These are phyloP conservation scores for Boeremia exigua DNA, from an alignment of 2,329 filamentous ascomycete species.

Conservation along the genomic window DNA sequence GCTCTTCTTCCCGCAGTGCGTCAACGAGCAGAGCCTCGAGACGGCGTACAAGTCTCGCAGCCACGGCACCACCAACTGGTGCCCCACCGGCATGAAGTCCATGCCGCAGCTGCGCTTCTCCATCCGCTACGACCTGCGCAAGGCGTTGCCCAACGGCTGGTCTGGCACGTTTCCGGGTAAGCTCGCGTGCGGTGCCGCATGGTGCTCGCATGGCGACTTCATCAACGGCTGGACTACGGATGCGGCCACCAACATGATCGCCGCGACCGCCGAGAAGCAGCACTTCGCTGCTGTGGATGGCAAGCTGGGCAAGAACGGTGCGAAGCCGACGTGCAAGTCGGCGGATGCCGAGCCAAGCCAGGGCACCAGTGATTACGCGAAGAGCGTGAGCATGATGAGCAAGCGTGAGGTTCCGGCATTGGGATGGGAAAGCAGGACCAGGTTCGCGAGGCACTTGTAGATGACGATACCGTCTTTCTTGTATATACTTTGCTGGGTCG, in stretches of 20 bases:
- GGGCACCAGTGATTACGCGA: conserved; percentile 52
- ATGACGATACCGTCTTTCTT: background rate
- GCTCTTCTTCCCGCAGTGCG: conserved; percentile 54
- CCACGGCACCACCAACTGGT: conserved; percentile 25
- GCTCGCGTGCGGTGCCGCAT: conserved; percentile 51
- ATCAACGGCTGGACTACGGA: conserved; percentile 57
- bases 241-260: conserved; percentile 52
- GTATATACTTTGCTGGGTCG: background rate
- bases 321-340: conserved; percentile 42
- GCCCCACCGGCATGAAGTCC: conserved; percentile 53
- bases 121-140: conserved; percentile 56
- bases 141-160: conserved; percentile 54
- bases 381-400: conserved; percentile 42
- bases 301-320: conserved; percentile 40
- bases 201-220: conserved; percentile 56
- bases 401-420: conserved; percentile 19
- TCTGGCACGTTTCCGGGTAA: conserved; percentile 52
- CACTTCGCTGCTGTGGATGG: conserved; percentile 49
- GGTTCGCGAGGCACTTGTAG: conserved; percentile 9
- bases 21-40: conserved; percentile 47
- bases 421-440: conserved; percentile 8
- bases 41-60: conserved; percentile 43
- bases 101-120: conserved; percentile 58
- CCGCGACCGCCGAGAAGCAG: conserved; percentile 43
- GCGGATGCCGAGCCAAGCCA: conserved; percentile 51